Conservation (phyloP, 139 green algal species). For the Spirogloea muscicola region DNA sequence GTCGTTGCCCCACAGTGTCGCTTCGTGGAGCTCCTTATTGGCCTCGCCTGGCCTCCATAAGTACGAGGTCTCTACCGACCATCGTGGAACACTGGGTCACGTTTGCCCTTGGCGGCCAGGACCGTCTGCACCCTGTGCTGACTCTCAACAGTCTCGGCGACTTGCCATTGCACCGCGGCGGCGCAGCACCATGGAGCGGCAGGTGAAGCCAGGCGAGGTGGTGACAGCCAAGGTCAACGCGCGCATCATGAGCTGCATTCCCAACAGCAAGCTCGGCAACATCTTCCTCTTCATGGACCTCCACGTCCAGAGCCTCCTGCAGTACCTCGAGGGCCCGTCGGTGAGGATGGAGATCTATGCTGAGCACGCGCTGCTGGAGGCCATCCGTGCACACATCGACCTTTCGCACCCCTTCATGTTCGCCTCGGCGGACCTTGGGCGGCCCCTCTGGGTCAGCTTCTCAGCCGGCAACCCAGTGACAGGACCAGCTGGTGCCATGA, state of each 20-base stretch:
- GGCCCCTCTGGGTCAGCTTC: constrained; percentile 38
- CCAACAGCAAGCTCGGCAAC: constrained; percentile 42
- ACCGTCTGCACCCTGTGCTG: too few species aligned
- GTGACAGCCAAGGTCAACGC: constrained; percentile 37
- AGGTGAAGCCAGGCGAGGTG: constrained; percentile 39
- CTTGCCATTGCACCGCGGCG: too few species aligned
- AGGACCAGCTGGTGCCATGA: too few species aligned
- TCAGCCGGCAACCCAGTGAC: too few species aligned
- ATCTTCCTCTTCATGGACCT: constrained; percentile 45
- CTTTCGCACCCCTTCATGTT: constrained; percentile 42
- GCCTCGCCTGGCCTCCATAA: too few species aligned
- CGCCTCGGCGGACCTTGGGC: constrained; percentile 35
- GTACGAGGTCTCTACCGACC: too few species aligned
- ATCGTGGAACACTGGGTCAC: too few species aligned
- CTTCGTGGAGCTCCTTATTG: too few species aligned
- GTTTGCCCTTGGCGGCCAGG: too few species aligned
- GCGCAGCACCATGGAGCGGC: constrained; percentile 38
- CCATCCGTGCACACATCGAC: constrained; percentile 13
- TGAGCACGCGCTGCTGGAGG: constrained; percentile 27
- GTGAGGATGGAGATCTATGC: constrained; percentile 43
- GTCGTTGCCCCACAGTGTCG: too few species aligned
- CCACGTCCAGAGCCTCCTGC: constrained; percentile 38
- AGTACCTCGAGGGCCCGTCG: constrained; percentile 33
- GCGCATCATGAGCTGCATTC: constrained; percentile 34
- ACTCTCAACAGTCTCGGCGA: too few species aligned